Percentiles rank a stretch among this genome's conserved stretches.
Conservation (phyloP, 768 basidiomycete genomes). For the Collybia sp. region DNA sequence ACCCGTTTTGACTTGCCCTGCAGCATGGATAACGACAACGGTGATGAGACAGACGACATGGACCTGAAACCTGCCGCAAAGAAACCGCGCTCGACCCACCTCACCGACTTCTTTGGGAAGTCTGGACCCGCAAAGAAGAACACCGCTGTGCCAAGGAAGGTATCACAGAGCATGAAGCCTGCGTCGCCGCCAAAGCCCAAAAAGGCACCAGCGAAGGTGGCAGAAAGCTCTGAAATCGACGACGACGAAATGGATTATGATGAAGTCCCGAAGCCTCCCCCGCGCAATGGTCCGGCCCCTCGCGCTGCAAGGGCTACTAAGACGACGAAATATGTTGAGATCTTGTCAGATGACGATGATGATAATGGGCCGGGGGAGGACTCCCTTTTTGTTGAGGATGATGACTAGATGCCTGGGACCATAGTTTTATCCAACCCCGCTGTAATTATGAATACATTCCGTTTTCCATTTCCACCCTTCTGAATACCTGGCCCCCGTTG, state of each 20-base stretch:
- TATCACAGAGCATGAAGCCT: constrained; percentile 57
- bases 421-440: no score
- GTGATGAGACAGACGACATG: constrained; percentile 35
- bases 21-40: constrained; percentile 10
- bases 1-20: no score
- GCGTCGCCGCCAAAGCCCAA: constrained; percentile 51
- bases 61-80: constrained; percentile 49
- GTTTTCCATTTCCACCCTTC: no score
- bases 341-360: constrained; percentile 45
- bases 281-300: constrained; percentile 35
- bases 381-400: constrained; percentile 44
- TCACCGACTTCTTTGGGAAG: constrained; percentile 64
- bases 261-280: constrained; percentile 32
- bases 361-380: constrained; percentile 34
- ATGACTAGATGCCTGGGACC: constrained; percentile 9
- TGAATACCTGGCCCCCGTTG: no score
- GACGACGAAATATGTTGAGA: constrained; percentile 61
- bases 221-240: constrained; percentile 40
- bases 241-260: constrained; percentile 41
- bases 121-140: constrained; percentile 21
- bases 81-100: constrained; percentile 29
- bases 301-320: constrained; percentile 41
- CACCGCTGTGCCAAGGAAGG: constrained; percentile 33
- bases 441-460: no score
- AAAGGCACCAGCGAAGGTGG: constrained; percentile 35